Evolutionary conservation across 805 yeast genomes (phyloP), one percentile per base, ranked within the genome.

Genomic region (Kodamaea lidongshanica): DNA sequence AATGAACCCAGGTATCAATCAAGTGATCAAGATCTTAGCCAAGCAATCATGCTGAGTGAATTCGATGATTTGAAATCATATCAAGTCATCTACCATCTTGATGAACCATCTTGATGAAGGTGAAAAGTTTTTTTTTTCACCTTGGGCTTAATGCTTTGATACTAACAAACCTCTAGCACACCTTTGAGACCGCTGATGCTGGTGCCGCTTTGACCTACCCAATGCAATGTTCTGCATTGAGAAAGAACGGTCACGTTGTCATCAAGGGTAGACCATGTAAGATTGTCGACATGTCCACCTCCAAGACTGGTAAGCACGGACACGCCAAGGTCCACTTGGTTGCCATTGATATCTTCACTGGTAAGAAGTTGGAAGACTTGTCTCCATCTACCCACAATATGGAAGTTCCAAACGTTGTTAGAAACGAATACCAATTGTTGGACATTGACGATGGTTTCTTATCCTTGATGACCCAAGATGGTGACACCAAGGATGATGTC

Each of bases 271-370:
- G 98, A 79, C 98, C 98, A 66, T 92, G 97, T 79, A 92, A 92
- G 81, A 92, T 92, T 70, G 94, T 92, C 58, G 98, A 92, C 69
- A 92, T 92, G 98, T 92, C 98, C 44, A 92, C 98, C 62, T 92
- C 98, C 61, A 92, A 92, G 83, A 92, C 98, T 56, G 98, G 98
- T 74, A 92, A 92, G 96, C 98, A 92, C 83, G 98, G 98, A 76
- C 98, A 92, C 92, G 98, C 98, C 67, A 92, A 92, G 80, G 98
- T 92, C 70, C 97, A 92, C 73, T 79, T 92, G 73, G 97, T 92
- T 51, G 97, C 97, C 64, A 79, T 84, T 56, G 98, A 92, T 69
- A 89, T 92, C 68, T 92, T 92, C 89, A 92, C 98, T 58, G 83
- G 85, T 70, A 92, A 92, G 88, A 92, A 92, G 78, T 80, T 88